Percentiles rank a stretch among this genome's conserved stretches.
These are phyloP conservation scores for Ceratobasidium papillatum DNA, from an alignment of 1,284 basidiomycete genomes.

Conservation along the genomic window DNA sequence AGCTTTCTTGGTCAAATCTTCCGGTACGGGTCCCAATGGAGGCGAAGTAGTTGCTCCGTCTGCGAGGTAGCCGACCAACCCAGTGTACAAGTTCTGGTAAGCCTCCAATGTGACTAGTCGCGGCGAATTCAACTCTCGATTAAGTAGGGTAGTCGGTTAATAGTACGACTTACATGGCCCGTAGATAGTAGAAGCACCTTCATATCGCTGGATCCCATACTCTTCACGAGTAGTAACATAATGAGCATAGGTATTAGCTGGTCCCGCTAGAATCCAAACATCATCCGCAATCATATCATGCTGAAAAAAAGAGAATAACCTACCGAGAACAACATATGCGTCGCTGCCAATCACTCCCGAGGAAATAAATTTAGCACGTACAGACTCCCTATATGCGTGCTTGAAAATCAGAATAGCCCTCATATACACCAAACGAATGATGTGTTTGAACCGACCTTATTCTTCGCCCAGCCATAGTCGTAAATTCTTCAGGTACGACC, in stretches of 20 bases:
- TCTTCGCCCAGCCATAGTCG: slow-evolving; percentile 64
- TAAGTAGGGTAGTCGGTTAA: neutral
- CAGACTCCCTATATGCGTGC: slow-evolving; percentile 57
- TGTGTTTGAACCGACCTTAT: slow-evolving; percentile 53
- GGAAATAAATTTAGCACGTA: slow-evolving; percentile 70
- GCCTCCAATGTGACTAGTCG: slow-evolving; percentile 79
- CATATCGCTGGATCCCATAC: slow-evolving; percentile 79
- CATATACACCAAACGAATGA: no score
- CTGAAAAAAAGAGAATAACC: neutral
- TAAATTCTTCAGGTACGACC: slow-evolving; percentile 75
- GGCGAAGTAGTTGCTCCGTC: slow-evolving; percentile 59
- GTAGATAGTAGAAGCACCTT: slow-evolving; percentile 83
- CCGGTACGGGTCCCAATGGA: slow-evolving; percentile 71
- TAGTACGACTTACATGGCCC: slow-evolving; percentile 66
- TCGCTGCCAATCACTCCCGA: slow-evolving; percentile 67
- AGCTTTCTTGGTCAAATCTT: slow-evolving; percentile 70
- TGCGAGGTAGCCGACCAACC: slow-evolving; percentile 68
- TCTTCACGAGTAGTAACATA: slow-evolving; percentile 72
- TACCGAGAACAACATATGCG: slow-evolving; percentile 71
- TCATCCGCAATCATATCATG: slow-evolving; percentile 48
- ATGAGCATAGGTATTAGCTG: slow-evolving; percentile 76
- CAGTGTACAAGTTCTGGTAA: slow-evolving; percentile 79
- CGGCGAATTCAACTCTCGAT: neutral
- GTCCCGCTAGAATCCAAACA: slow-evolving; percentile 61
- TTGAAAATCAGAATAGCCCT: neutral